Evolutionary conservation across 352 stramenopile species (phyloP), one percentile per base, ranked within the genome.

Genomic region (Pythium coloratum): DNA sequence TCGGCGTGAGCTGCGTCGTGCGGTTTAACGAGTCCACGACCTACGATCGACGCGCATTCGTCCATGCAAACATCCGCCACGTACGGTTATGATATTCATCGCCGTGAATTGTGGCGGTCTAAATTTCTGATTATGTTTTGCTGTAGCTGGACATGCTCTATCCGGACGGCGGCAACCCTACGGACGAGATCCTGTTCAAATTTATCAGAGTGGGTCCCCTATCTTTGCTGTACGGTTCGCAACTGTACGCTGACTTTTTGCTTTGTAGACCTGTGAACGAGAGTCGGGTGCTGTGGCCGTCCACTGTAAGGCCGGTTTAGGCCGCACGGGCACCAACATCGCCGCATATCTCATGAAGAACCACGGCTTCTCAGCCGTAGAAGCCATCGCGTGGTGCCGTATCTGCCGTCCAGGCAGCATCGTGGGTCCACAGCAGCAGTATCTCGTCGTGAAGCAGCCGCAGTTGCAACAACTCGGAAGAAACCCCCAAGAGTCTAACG

Each of bases 231-330:
- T 42, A 9, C 56, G 3, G 18, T 24, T 47, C 14, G 6, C 20
- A 24, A n/a, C 46, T 26, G n/a, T 56, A 54, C 30, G 64, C 38
- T 53, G 24, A 58, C 20, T 10, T 50, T 33, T 44, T 59, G 53
- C 6, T 59, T 20, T 69, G 1, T 58, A 89, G 70, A 72, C 77
- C 6, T 86, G 80, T 38, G 76, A 92, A 32, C 78, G 74, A 4
- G 80, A 90, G 49, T 63, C 60, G 0, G 89, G 92, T 26, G 94
- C 90, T 24, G 84, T 99, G 49, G 97, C 96, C 0, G 94, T 99
- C n/a, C 97, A 99, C 73, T 99, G 97, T 81, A 99, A 99, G 76
- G 97, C 96, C 18, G 97, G 97, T 9, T 76, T 99, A 6, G 97
- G 96, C 12, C 81, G 97, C 34, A 99, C 97, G 0, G 97, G 97